A percentile compares a stretch with the other conserved stretches of the same genome.
These are phyloP conservation scores for Westerdykella ornata DNA, from an alignment of 2,329 filamentous ascomycete species.

Conservation along the genomic window DNA sequence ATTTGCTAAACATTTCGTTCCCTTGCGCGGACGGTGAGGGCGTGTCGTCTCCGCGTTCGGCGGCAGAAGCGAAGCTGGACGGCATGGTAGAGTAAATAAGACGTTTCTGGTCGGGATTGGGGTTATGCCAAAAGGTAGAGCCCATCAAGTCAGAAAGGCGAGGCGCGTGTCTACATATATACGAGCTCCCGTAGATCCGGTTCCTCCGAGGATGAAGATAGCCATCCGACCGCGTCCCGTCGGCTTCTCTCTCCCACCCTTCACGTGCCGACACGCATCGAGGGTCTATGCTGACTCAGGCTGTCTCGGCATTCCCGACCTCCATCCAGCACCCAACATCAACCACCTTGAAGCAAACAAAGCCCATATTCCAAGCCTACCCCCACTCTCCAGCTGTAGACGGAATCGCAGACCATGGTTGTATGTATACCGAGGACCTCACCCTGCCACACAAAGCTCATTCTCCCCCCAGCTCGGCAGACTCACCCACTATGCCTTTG, in stretches of 20 bases:
- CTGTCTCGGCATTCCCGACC: neutral
- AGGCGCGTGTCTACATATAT: neutral
- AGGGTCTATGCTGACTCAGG: neutral
- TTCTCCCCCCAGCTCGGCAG: conserved; percentile 77
- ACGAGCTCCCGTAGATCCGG: neutral
- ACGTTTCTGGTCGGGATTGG: no score
- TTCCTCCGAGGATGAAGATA: conserved; percentile 1
- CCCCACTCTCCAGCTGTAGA: no score
- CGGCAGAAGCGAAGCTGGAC: no score
- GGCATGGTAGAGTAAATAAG: no score
- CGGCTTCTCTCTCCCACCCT: neutral
- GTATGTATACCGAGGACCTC: conserved; percentile 26
- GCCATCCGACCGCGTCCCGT: neutral
- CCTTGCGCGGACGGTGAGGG: no score
- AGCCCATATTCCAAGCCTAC: neutral
- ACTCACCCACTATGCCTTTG: conserved; percentile 90
- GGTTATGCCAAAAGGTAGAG: neutral
- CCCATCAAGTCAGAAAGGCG: neutral
- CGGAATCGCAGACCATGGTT: conserved; percentile 26
- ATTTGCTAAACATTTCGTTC: no score
- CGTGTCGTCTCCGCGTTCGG: no score
- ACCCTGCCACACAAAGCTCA: conserved; percentile 41
- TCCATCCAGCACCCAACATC: no score
- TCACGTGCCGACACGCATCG: neutral
- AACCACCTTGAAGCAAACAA: neutral